Base-by-base conservation (phyloP, 1,284 basidiomycete species). In the Mycosarcoma mackinlayi region DNA sequence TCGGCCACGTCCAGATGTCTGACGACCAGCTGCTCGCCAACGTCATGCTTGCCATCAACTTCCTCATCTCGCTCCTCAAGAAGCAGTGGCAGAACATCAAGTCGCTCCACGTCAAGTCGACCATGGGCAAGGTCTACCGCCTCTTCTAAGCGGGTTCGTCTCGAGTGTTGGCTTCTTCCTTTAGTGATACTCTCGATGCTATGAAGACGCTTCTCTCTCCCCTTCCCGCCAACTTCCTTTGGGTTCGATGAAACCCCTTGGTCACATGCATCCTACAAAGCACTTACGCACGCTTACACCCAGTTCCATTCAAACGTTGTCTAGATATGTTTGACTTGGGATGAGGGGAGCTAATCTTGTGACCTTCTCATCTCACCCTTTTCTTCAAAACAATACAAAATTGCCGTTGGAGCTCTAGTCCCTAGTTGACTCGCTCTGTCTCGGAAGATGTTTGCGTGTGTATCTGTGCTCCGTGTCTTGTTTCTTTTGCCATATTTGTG, bases 61-160 rank as follows among this genome's bases (percentile, higher is more conserved):
- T 98, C 90, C 88, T 99, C 78, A 92, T 99, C 84, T 98, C 96
- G 38, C 87, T 99, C 65, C 90, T 99, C 84, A 98, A 98, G 90
- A 98, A 98, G 90, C 94, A 97, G 76, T 98, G 94, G 94, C 95
- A 98, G 86, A 99, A 98, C 87, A 91, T 98, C 86, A 95, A 94
- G 87, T 97, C 94, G 67, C 88, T 98, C 75, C 93, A 96, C 88
- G 90, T 99, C 88, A 99, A 99, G 89, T 89, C 89, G 79, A 95
- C 95, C 84, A 98, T 98, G 95, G 94, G 95, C 88, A 96, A 96
- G 87, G 92, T 94, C 70, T 87, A 94, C 83, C 93, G 94, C 77
- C 87, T 95, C 76, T 95, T 91, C 89, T 95, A 88, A 88, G 82
- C 76, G 83, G 34, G 23, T 51, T 38, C 19, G 13, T 34, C 13